Evolutionary conservation across 2,329 filamentous ascomycete genomes (phyloP).

Genomic region (Ophiostoma populinum): DNA sequence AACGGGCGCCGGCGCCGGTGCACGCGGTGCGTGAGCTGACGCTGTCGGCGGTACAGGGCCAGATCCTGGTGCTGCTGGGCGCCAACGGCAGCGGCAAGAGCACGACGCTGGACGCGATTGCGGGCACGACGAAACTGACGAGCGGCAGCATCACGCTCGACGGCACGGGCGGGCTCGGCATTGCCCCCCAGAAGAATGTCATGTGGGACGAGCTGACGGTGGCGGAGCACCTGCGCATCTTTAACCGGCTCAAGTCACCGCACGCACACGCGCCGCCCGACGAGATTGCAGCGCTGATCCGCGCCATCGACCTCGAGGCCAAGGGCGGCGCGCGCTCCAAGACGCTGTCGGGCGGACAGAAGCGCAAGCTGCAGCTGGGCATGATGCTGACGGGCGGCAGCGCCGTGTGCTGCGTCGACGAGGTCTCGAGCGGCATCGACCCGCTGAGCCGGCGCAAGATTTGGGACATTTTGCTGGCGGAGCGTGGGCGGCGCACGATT

Average conservation of each 20-base stretch:
- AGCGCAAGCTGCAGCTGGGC: slow-evolving; percentile 77
- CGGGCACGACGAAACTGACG: slow-evolving; percentile 62
- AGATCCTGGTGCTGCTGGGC: slow-evolving; percentile 73
- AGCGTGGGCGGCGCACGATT: slow-evolving; percentile 66
- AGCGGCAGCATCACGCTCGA: slow-evolving; percentile 63
- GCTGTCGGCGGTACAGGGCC: slow-evolving; percentile 54
- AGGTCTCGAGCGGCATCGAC: slow-evolving; percentile 78
- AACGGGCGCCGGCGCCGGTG: slow-evolving; percentile 43
- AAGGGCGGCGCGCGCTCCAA: slow-evolving; percentile 57
- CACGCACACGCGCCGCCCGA: slow-evolving; percentile 35
- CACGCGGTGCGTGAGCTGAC: slow-evolving; percentile 62
- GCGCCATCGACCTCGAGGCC: slow-evolving; percentile 53
- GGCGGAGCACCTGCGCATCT: slow-evolving; percentile 67
- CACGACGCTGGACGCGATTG: slow-evolving; percentile 76
- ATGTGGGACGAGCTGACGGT: slow-evolving; percentile 83
- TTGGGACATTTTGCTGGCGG: slow-evolving; percentile 81
- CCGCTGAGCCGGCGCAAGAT: slow-evolving; percentile 76
- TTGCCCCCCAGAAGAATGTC: slow-evolving; percentile 88
- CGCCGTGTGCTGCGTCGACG: slow-evolving; percentile 76
- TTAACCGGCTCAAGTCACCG: slow-evolving; percentile 63
- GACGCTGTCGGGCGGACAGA: slow-evolving; percentile 79
- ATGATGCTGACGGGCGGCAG: slow-evolving; percentile 93
- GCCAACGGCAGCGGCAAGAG: slow-evolving; percentile 86
- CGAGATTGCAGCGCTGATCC: slow-evolving; percentile 45
- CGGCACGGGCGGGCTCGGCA: slow-evolving; percentile 61